Percentiles rank a stretch among this genome's conserved stretches.
Conservation (phyloP, 2,329 filamentous ascomycete genomes). For the Zelopaecilomyces penicillatus region DNA sequence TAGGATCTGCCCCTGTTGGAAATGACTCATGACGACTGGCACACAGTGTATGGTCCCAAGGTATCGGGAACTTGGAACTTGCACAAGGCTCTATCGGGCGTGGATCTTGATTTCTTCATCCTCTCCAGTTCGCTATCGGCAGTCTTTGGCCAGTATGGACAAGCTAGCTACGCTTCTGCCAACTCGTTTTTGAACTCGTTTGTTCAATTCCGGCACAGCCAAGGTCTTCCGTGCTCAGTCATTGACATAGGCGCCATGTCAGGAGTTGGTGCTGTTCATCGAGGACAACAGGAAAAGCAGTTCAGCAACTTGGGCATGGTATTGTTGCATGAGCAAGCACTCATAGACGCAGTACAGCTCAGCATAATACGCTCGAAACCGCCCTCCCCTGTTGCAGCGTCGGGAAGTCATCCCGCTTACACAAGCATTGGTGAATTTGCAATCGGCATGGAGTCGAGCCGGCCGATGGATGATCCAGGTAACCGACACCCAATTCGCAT, state of each 20-base stretch:
- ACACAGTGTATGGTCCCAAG: slow-evolving; percentile 14
- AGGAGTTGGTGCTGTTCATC: slow-evolving; percentile 16
- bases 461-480: slow-evolving; percentile 1
- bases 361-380: not conserved
- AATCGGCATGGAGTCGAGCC: slow-evolving; percentile 8
- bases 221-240: slow-evolving; percentile 5
- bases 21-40: slow-evolving; percentile 20
- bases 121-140: slow-evolving; percentile 19
- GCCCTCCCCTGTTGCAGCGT: no score
- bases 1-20: slow-evolving; percentile 7
- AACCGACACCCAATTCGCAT: not conserved
- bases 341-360: slow-evolving; percentile 6
- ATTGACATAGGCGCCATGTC: slow-evolving; percentile 6
- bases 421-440: not conserved
- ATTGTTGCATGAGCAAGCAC: slow-evolving; percentile 11
- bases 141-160: slow-evolving; percentile 17
- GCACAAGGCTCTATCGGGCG: slow-evolving; percentile 10
- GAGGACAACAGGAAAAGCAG: not conserved
- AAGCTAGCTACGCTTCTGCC: slow-evolving; percentile 24
- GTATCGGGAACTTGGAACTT: slow-evolving; percentile 19
- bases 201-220: slow-evolving; percentile 9
- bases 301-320: slow-evolving; percentile 2
- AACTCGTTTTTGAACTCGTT: slow-evolving; percentile 24
- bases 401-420: not conserved
- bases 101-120: slow-evolving; percentile 23